Base-by-base conservation (phyloP, 192 early-diverging fungal species). In the Nowakowskiella sp. region DNA sequence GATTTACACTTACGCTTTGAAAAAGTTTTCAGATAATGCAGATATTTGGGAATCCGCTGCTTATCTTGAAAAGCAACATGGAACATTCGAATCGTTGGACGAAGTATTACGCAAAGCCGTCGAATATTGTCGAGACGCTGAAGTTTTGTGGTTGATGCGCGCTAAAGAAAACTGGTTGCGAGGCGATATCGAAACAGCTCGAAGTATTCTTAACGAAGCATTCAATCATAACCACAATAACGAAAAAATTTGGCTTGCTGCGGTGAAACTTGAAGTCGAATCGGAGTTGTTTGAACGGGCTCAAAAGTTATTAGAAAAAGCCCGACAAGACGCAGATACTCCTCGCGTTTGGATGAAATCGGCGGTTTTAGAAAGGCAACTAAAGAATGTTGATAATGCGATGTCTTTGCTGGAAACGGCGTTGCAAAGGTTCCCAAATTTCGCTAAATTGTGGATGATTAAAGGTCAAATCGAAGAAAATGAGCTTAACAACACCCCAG, bases 341-440 rank as follows among this genome's bases (percentile, higher is more conserved):
- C 68, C 84, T 31, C 53, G 75, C 6, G 90, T 99, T 1, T 99
- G 94, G 92, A 91, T 99, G 87, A 99, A 99, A 55, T 85, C 86
- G 3, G 88, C 81, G 0, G 81, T 87, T 22, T 68, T 99, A 25
- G 85, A 96, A 58, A 71, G 94, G 22, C 84, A 91, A 53, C 60
- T 89, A 30, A 75, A 71, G 5, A 65, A 84, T 29, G 57, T 66
- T n/a, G 60, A 72, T 4, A 73, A 66, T 39, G 93, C 94, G 6
- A 57, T 92, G 26, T 51, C 67, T 13, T 53, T 94, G 4, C 60
- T 88, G 9, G 69, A 81, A 4, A 58, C 82, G 53, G 94, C 73
- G 1, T 55, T 90, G 10, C 56, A 47, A 6, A 66, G 70, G 47
- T 99, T 88, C 53, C 86, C 89, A 1, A 66, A 58, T 22, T 86